Percentiles rank a stretch among this genome's conserved stretches.
Evolutionary conservation across 352 stramenopile genomes (phyloP).

Genomic region (Globisporangium mamillatum): DNA sequence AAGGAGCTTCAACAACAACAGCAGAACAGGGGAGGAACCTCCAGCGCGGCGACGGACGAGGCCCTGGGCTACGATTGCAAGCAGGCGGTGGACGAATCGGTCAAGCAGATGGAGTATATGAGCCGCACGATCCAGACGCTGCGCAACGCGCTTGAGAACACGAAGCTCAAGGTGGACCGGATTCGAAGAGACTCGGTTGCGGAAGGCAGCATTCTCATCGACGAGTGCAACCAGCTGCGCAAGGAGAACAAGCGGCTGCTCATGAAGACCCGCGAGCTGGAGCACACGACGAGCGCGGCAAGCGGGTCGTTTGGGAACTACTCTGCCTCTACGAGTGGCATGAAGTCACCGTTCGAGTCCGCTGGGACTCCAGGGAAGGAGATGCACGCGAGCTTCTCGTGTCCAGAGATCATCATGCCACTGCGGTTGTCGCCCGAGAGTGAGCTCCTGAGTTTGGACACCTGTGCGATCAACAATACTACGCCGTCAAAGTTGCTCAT

Average conservation of each 20-base stretch:
- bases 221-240: constrained; percentile 74
- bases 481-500: constrained; percentile 20
- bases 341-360: constrained; percentile 11
- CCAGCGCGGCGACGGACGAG: constrained; percentile 29
- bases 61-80: constrained; percentile 71
- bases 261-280: constrained; percentile 65
- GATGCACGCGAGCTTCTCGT: constrained; percentile 32
- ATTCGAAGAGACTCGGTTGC: constrained; percentile 71
- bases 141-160: constrained; percentile 55
- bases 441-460: constrained; percentile 24
- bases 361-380: constrained; percentile 5
- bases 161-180: constrained; percentile 63
- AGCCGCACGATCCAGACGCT: constrained; percentile 71
- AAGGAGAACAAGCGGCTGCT: constrained; percentile 73
- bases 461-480: constrained; percentile 2
- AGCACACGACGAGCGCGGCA: constrained; percentile 29
- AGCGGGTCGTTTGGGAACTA: constrained; percentile 1
- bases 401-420: constrained; percentile 26
- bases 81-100: constrained; percentile 68
- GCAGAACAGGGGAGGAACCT: constrained; percentile 2
- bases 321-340: constrained; percentile 1
- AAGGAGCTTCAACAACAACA: background rate
- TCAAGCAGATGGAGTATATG: constrained; percentile 83
- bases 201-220: constrained; percentile 73
- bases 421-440: constrained; percentile 19